Evolutionary conservation across 2,329 filamentous ascomycete genomes (phyloP), one percentile per base, ranked within the genome.

Genomic region (Epichloe hybrida): DNA sequence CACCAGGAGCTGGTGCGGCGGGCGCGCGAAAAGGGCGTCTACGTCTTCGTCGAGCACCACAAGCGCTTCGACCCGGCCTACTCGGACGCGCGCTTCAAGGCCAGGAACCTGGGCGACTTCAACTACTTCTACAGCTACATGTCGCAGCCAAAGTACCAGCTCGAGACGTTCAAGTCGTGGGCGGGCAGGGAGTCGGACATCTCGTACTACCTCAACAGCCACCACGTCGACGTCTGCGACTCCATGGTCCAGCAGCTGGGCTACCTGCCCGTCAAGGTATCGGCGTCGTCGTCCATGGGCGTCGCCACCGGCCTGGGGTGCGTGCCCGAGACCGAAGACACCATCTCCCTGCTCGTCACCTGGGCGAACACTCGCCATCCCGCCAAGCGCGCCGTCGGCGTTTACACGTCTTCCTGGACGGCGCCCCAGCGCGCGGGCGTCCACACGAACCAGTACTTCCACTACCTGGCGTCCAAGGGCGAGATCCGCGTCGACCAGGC

Each of bases 61-160:
- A 96, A 96, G 75, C 88, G 91, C 52, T 96, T 84, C 70, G 90
- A 96, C 66, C 90, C 90, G 2, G 88, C 88, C 21, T 96, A 96
- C 72, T 81, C 87, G 13, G 90, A 96, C 66, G 91, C 91, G 13
- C 80, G 83, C 47, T 83, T 83, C 70, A 82, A 84, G 59, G 87
- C 88, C 13, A 72, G 80, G 62, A 81, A 75, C 49, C 74, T 96
- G 7, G 90, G 90, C 56, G 88, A 95, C 70, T 96, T 96, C 80
- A 95, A 95, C 75, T 96, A 96, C 76, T 96, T 95, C 67, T 96
- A 95, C 77, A 85, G 80, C 60, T 96, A 96, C 78, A 95, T 95
- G 89, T 88, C 83, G 47, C 89, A 95, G 74, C 86, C 84, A 54
- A 95, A 94, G 72, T 88, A 77, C 48, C 89, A 95, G 71, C 79